Evolutionary conservation across 2,329 filamentous ascomycete species (phyloP).

Genomic region (Trichoderma sp.): DNA sequence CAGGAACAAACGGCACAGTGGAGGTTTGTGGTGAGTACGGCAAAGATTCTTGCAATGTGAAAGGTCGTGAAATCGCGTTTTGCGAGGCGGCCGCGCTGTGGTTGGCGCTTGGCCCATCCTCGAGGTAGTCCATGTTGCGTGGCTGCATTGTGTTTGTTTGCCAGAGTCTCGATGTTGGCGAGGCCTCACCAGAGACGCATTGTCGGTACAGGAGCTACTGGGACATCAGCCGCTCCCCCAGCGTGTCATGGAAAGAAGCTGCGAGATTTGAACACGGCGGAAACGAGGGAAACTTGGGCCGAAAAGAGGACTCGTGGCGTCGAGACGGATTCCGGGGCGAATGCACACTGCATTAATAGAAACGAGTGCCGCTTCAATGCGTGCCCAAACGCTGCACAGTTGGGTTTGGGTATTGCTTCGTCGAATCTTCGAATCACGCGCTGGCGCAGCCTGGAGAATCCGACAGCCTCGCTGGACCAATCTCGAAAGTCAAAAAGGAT

Average conservation of each 20-base stretch:
- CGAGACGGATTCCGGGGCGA: background rate
- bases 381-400: slow-evolving; percentile 6
- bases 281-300: background rate
- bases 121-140: slow-evolving; percentile 31
- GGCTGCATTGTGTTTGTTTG: slow-evolving; percentile 28
- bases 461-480: slow-evolving; percentile 22
- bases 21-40: slow-evolving; percentile 82
- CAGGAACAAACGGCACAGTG: slow-evolving; percentile 73
- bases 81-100: slow-evolving; percentile 26
- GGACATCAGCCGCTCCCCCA: slow-evolving; percentile 2
- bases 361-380: slow-evolving; percentile 6
- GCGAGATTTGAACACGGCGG: background rate
- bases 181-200: slow-evolving; percentile 32
- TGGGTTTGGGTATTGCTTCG: slow-evolving; percentile 13
- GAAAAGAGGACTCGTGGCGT: background rate
- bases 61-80: slow-evolving; percentile 42
- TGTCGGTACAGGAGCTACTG: slow-evolving; percentile 25
- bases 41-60: slow-evolving; percentile 70
- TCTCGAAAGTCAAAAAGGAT: slow-evolving; percentile 1
- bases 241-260: slow-evolving; percentile 12
- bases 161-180: slow-evolving; percentile 31
- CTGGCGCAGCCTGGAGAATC: slow-evolving; percentile 20
- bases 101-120: slow-evolving; percentile 35
- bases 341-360: background rate
- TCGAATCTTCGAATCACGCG: slow-evolving; percentile 18